Evolutionary conservation across 768 basidiomycete genomes (phyloP).

Genomic region (Lactarius pseudohatsudake): DNA sequence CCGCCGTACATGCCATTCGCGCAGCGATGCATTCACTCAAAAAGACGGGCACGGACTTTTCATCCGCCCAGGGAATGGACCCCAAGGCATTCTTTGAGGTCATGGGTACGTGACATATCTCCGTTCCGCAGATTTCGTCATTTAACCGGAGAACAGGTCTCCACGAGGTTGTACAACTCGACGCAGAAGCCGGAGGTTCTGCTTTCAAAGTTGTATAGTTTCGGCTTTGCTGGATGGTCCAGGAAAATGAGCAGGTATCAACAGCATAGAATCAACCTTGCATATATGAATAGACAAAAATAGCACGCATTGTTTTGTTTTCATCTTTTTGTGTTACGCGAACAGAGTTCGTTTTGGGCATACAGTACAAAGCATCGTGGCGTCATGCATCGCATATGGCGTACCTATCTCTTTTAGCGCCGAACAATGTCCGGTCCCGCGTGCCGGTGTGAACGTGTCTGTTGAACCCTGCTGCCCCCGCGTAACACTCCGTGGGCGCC

Average conservation of each 20-base stretch:
- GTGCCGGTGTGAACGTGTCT: too few species aligned
- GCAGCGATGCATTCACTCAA: constrained; percentile 74
- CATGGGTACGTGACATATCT: constrained; percentile 51
- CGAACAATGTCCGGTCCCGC: neutral
- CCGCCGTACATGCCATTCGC: constrained; percentile 74
- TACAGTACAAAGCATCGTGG: too few species aligned
- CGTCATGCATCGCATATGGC: too few species aligned
- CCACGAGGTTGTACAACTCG: constrained; percentile 52
- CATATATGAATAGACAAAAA: neutral
- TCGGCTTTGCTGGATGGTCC: neutral
- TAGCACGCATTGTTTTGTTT: neutral
- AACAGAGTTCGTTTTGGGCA: too few species aligned
- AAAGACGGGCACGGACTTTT: constrained; percentile 76
- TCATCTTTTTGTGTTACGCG: neutral
- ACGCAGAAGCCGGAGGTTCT: constrained; percentile 36
- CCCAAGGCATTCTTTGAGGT: constrained; percentile 77
- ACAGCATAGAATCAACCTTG: neutral
- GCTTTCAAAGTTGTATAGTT: constrained; percentile 10
- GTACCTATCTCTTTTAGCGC: neutral
- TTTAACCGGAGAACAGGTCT: constrained; percentile 42
- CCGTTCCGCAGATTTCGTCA: neutral
- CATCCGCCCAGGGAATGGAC: constrained; percentile 61
- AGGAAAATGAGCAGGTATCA: neutral
- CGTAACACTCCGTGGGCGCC: neutral
- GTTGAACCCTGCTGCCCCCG: neutral